A percentile compares a stretch with the other conserved stretches of the same genome.
Evolutionary conservation across 2,329 filamentous ascomycete genomes (phyloP).

Genomic region (Nannizziopsis arthrosporioides): DNA sequence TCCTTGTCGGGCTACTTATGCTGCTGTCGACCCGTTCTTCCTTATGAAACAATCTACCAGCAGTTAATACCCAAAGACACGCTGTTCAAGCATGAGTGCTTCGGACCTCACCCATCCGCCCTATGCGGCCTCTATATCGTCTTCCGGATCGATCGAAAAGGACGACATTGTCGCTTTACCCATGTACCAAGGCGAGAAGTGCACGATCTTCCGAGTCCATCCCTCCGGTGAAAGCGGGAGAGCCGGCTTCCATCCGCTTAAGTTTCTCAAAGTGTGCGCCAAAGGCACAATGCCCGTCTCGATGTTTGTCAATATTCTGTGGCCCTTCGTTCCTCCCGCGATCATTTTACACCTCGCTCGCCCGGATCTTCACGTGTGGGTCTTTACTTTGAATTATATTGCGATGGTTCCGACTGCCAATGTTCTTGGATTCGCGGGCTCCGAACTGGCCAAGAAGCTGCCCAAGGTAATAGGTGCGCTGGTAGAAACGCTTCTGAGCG

Average conservation of each 20-base stretch:
- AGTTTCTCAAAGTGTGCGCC: conserved; percentile 54
- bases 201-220: conserved; percentile 26
- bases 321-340: conserved; percentile 62
- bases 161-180: conserved; percentile 15
- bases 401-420: conserved; percentile 70
- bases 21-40: no score
- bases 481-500: conserved; percentile 50
- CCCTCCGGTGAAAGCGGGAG: conserved; percentile 56
- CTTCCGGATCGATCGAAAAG: conserved; percentile 1
- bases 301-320: conserved; percentile 56
- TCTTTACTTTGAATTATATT: conserved; percentile 61
- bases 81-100: neutral
- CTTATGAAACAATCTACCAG: no score
- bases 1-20: no score
- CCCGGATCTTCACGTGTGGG: conserved; percentile 47
- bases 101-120: neutral
- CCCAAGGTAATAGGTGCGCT: conserved; percentile 51
- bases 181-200: conserved; percentile 18
- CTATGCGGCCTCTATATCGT: neutral
- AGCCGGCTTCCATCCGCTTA: conserved; percentile 50
- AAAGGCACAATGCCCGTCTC: conserved; percentile 53
- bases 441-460: conserved; percentile 61
- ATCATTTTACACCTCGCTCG: conserved; percentile 52
- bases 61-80: no score
- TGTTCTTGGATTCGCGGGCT: conserved; percentile 60